These are phyloP conservation scores for Apiotrichum veenhuisii DNA, from an alignment of 1,284 basidiomycete species.

Conservation along the genomic window DNA sequence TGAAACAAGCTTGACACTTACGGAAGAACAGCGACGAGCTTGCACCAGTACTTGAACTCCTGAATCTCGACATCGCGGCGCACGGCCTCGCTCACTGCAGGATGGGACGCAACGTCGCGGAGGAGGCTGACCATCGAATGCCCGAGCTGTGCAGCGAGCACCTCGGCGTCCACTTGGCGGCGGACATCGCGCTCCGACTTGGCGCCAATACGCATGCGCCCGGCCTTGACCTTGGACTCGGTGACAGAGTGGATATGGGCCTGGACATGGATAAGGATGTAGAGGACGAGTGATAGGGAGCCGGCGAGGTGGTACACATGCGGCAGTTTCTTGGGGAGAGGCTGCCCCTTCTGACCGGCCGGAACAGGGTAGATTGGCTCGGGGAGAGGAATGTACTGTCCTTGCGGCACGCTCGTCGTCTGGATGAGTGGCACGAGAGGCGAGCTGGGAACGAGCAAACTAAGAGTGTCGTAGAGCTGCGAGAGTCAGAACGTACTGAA, in stretches of 20 bases:
- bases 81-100: constrained; percentile 30
- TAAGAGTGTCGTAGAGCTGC: constrained; percentile 66
- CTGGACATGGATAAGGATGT: constrained; percentile 54
- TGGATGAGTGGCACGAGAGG: constrained; percentile 63
- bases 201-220: constrained; percentile 68
- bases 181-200: constrained; percentile 64
- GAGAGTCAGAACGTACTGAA: not conserved
- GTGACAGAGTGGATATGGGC: constrained; percentile 60
- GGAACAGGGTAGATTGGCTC: constrained; percentile 59
- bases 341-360: constrained; percentile 47
- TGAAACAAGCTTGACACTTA: constrained; percentile 14
- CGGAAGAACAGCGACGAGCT: constrained; percentile 27
- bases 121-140: constrained; percentile 33
- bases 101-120: constrained; percentile 37
- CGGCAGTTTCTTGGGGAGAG: constrained; percentile 45
- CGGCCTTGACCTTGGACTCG: constrained; percentile 63
- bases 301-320: constrained; percentile 49
- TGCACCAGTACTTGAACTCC: constrained; percentile 44
- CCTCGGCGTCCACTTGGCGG: constrained; percentile 54
- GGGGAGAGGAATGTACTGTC: constrained; percentile 40
- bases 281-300: constrained; percentile 52
- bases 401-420: constrained; percentile 59
- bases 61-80: constrained; percentile 41
- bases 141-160: constrained; percentile 46
- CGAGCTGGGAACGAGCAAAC: constrained; percentile 71